Conservation (phyloP, 352 stramenopile species). For the Phytophthora colocasiae region DNA sequence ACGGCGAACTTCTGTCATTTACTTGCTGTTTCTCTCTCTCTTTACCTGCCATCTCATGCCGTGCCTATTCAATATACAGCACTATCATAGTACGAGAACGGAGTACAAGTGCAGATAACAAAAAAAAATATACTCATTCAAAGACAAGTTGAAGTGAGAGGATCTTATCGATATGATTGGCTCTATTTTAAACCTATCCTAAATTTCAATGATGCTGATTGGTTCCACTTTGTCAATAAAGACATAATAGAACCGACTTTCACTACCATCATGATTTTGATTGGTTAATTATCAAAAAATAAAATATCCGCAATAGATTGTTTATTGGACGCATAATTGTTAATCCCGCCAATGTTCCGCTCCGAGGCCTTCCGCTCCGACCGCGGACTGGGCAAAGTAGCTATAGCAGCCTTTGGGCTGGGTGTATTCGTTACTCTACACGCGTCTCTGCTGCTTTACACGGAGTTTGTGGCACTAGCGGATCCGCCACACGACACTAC, state of each 20-base stretch:
- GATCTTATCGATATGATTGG: too few species aligned
- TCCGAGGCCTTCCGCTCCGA: slow-evolving; percentile 83
- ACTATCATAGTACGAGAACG: background rate
- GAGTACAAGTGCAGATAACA: background rate
- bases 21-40: background rate
- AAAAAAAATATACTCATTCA: background rate
- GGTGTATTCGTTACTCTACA: slow-evolving; percentile 81
- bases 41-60: background rate
- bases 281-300: too few species aligned
- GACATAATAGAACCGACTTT: too few species aligned
- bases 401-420: slow-evolving; percentile 76
- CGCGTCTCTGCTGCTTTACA: slow-evolving; percentile 53
- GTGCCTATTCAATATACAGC: slow-evolving; percentile 1
- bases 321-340: slow-evolving; percentile 4
- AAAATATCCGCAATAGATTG: slow-evolving; percentile 1
- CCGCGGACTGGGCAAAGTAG: slow-evolving; percentile 76
- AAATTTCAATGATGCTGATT: too few species aligned
- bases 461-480: slow-evolving; percentile 29
- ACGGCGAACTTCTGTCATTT: slow-evolving; percentile 8
- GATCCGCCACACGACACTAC: slow-evolving; percentile 14
- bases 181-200: too few species aligned
- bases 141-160: too few species aligned
- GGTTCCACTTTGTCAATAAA: too few species aligned
- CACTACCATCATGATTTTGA: too few species aligned
- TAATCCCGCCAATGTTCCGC: slow-evolving; percentile 54